Base-by-base conservation (phyloP, 352 stramenopile genomes). In the Globisporangium cystogenes region DNA sequence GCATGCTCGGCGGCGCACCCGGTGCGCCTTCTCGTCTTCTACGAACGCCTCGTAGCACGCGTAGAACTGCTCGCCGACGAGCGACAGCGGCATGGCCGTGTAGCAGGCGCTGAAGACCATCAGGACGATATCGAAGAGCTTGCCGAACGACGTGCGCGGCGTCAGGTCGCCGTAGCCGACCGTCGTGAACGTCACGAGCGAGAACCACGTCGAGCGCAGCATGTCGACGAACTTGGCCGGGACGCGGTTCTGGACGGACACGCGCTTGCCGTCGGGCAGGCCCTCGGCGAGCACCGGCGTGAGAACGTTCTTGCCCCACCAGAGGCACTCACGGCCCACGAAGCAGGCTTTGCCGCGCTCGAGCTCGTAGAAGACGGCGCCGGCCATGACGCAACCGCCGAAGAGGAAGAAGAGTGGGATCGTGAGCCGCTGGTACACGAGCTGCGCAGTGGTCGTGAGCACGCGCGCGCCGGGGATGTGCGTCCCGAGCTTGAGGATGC, bases 371-470 rank as follows among this genome's bases (percentile, higher is more conserved):
- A 82, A 76, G 21, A 80, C 50, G 2, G 70, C 70, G 0, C 64
- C 73, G 6, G 62, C 65, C 12, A 76, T 24, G 2, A 74, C 64
- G 48, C 61, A 79, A 24, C 70, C 70, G 6, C 67, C 33, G 31
- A 86, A 82, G 15, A 84, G 40, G 41, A 84, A 74, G 60, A 84
- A 79, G 20, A 84, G 56, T 68, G 68, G 70, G 26, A 84, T 77
- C 33, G 59, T 41, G 0, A 82, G 47, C 1, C 64, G 60, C 2
- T 65, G 48, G 37, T 56, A 68, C 33, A 71, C 64, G 27, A 74
- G 51, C n/a, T 51, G 53, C 7, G 63, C 63, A 5, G 73, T 84
- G 18, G 51, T 58, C 2, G 65, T 61, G 15, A 84, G 43, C 3
- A 84, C 68, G 2, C 62, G 51, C 16, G 65, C 57, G 7, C 68